Conservation (phyloP, 2,329 filamentous ascomycete species). For the Sporothrix pseudoabietina region DNA sequence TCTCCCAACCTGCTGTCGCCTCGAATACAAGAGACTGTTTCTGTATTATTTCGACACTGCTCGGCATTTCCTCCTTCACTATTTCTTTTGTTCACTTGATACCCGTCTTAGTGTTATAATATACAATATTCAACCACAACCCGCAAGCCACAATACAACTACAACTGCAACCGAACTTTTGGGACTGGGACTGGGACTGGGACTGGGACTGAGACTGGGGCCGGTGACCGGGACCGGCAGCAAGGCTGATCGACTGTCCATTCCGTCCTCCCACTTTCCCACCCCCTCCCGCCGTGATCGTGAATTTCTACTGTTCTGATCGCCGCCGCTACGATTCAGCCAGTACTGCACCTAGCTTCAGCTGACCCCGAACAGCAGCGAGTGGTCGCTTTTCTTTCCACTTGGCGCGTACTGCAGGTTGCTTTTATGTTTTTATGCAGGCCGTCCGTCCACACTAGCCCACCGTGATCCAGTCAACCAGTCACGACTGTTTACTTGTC, state of each 20-base stretch:
- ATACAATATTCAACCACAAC: slow-evolving; percentile 21
- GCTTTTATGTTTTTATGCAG: not conserved
- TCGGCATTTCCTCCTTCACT: not conserved
- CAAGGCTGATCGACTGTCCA: not conserved
- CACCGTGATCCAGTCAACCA: not conserved
- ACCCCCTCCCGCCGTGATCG: not conserved
- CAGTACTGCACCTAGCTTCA: not conserved
- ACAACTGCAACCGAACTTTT: not conserved
- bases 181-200: not conserved
- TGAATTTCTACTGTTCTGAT: not conserved
- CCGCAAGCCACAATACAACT: not conserved
- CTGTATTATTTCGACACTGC: slow-evolving; percentile 5
- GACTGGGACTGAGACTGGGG: not conserved
- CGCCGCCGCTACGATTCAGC: not conserved
- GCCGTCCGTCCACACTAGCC: not conserved
- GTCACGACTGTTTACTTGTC: not conserved
- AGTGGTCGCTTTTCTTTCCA: not conserved
- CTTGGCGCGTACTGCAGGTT: slow-evolving; percentile 4
- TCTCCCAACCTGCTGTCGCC: not conserved
- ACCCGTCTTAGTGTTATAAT: slow-evolving; percentile 29
- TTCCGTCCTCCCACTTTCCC: not conserved
- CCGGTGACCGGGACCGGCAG: not conserved
- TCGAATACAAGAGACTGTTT: not conserved
- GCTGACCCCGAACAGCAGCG: slow-evolving; percentile 2
- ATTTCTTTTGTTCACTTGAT: slow-evolving; percentile 27